A percentile compares a stretch with the other conserved stretches of the same genome.
Conservation (phyloP, 2,329 filamentous ascomycete species). For the Emergomyces africanus region DNA sequence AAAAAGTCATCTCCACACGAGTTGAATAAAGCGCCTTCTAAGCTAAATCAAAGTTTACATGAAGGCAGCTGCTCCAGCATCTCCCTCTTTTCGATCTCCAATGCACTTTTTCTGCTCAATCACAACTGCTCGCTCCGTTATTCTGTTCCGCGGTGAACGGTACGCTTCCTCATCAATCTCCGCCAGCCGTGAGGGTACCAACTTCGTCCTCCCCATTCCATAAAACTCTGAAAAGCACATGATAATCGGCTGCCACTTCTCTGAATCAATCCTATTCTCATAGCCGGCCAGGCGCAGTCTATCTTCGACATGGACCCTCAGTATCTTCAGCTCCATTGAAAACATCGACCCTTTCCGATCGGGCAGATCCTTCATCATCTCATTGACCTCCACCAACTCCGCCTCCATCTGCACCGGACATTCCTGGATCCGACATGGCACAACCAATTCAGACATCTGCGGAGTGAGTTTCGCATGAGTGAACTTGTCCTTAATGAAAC, state of each 20-base stretch:
- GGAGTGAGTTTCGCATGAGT: constrained; percentile 19
- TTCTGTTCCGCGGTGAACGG: not conserved
- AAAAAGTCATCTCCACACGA: not conserved
- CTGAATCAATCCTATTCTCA: constrained; percentile 30
- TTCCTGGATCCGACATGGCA: constrained; percentile 24
- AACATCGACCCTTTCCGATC: constrained; percentile 19
- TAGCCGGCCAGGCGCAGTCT: constrained; percentile 25
- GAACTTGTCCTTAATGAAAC: not conserved
- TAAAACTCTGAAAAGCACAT: constrained; percentile 36
- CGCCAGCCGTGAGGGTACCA: not conserved
- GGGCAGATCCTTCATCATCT: constrained; percentile 20
- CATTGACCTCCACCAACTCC: constrained; percentile 21
- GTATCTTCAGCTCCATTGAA: constrained; percentile 26
- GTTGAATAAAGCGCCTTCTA: not conserved
- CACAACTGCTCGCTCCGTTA: too few species aligned
- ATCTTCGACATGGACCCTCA: constrained; percentile 24
- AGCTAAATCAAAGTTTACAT: not conserved
- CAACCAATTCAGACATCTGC: constrained; percentile 22
- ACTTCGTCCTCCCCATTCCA: constrained; percentile 16
- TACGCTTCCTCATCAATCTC: not conserved
- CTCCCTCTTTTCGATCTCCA: not conserved
- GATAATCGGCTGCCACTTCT: constrained; percentile 33
- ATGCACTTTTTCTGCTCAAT: not conserved
- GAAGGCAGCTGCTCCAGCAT: not conserved
- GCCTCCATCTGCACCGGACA: constrained; percentile 35